Conservation (phyloP, 306 rosid species). For the Acacia melanoxylon region DNA sequence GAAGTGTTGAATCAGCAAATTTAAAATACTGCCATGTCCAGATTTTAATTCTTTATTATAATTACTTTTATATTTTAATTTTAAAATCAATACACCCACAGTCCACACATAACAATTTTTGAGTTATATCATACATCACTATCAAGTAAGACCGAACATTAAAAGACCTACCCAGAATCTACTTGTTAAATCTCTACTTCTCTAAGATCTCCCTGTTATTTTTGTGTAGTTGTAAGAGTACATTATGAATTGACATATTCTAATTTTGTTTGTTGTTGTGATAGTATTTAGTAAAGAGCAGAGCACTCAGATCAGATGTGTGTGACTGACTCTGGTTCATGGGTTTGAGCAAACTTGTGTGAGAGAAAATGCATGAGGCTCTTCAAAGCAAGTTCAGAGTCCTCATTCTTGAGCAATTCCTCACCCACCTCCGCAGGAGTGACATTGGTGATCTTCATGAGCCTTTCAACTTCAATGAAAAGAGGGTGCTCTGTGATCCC, state of each 20-base stretch:
- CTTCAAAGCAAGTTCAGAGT: slow-evolving; percentile 28
- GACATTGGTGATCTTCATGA: slow-evolving; percentile 25
- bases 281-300: not conserved
- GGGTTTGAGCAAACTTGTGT: not conserved
- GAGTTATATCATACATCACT: not conserved
- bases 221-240: not conserved
- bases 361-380: slow-evolving; percentile 18
- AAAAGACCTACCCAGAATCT: too few species aligned
- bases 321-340: not conserved
- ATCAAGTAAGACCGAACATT: not conserved
- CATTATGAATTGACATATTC: not conserved
- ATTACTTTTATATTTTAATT: too few species aligned
- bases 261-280: not conserved
- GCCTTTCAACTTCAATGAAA: slow-evolving; percentile 17
- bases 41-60: too few species aligned
- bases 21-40: too few species aligned
- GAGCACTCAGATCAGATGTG: not conserved
- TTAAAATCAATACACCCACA: not conserved
- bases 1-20: too few species aligned
- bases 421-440: slow-evolving; percentile 50
- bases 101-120: not conserved
- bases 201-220: not conserved
- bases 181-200: not conserved
- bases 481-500: slow-evolving; percentile 37
- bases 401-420: slow-evolving; percentile 28